phyloP scores from a whole-genome alignment of 352 stramenopile genomes.

The Pythium rhizo-oryzae region DNA sequence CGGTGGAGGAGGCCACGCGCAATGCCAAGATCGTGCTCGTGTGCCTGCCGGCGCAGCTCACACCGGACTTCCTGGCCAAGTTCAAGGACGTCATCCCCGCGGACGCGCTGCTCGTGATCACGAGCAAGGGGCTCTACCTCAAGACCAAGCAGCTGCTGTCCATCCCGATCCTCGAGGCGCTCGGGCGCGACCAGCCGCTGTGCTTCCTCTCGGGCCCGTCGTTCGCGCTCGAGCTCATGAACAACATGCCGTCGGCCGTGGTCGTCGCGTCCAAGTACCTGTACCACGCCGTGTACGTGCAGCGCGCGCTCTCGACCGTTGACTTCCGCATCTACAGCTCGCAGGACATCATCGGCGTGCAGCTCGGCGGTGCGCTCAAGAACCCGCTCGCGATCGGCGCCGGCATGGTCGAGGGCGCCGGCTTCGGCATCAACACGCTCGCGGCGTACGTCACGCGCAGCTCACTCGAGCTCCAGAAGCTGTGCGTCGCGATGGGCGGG shows the following conservation, averaged over 20 bases:
- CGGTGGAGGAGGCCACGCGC: slow-evolving; percentile 82
- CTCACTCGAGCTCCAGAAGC: slow-evolving; percentile 95
- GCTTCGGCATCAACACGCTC: slow-evolving; percentile 95
- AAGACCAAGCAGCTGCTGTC: slow-evolving; percentile 95
- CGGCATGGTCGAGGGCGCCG: slow-evolving; percentile 97
- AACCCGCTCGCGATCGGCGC: slow-evolving; percentile 97
- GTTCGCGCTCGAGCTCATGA: slow-evolving; percentile 97
- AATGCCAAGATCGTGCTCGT: slow-evolving; percentile 95
- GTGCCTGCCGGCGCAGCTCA: slow-evolving; percentile 96
- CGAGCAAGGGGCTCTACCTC: slow-evolving; percentile 96
- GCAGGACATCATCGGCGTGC: slow-evolving; percentile 95
- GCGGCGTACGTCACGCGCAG: slow-evolving; percentile 95
- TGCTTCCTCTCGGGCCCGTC: slow-evolving; percentile 95
- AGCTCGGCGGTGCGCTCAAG: slow-evolving; percentile 97
- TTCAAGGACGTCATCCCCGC: slow-evolving; percentile 88
- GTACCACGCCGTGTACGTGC: slow-evolving; percentile 85
- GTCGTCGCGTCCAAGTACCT: slow-evolving; percentile 95
- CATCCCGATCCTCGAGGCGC: slow-evolving; percentile 91
- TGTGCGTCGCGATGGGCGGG: slow-evolving; percentile 95
- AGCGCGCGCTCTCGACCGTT: slow-evolving; percentile 83
- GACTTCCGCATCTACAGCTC: slow-evolving; percentile 95
- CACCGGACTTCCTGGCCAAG: slow-evolving; percentile 86
- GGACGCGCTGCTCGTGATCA: slow-evolving; percentile 92
- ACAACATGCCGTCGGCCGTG: slow-evolving; percentile 94
- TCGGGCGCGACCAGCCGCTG: slow-evolving; percentile 93